Conservation (phyloP, 352 stramenopile genomes). For the Pythium sp. region DNA sequence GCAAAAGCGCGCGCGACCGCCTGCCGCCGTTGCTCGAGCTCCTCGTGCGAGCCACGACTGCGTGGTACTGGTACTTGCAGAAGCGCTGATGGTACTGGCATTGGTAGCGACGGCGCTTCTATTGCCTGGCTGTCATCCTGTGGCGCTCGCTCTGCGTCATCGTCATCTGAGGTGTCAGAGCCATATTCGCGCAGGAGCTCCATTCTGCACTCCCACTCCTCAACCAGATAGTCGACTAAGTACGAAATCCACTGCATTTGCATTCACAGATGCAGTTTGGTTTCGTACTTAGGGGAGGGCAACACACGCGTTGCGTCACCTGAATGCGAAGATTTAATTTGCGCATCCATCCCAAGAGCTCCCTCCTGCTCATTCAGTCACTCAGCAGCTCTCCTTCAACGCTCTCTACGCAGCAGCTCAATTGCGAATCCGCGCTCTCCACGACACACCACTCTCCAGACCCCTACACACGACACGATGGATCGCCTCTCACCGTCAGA, state of each 20-base stretch:
- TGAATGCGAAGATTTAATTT: constrained; percentile 2
- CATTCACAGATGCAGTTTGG: not conserved
- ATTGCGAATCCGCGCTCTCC: constrained; percentile 2
- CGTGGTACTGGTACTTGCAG: not conserved
- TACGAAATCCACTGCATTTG: not conserved
- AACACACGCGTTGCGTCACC: not conserved
- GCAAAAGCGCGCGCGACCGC: constrained; percentile 1
- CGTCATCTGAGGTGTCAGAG: constrained; percentile 11
- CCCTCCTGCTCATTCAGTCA: not conserved
- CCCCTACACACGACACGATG: not conserved
- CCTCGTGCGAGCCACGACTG: not conserved
- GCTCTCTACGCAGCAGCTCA: not conserved
- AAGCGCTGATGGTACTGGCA: not conserved
- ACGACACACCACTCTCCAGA: not conserved
- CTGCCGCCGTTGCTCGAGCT: constrained; percentile 4
- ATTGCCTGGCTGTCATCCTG: not conserved
- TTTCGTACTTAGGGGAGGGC: not conserved
- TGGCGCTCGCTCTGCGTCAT: not conserved
- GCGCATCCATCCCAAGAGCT: not conserved
- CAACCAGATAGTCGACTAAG: not conserved
- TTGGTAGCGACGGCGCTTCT: not conserved
- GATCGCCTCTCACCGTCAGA: constrained; percentile 1
- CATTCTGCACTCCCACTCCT: constrained; percentile 8
- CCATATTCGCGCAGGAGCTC: constrained; percentile 16
- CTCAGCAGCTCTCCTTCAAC: not conserved